Evolutionary conservation across 2,329 filamentous ascomycete genomes (phyloP).

Genomic region (Fusarium nurragi): DNA sequence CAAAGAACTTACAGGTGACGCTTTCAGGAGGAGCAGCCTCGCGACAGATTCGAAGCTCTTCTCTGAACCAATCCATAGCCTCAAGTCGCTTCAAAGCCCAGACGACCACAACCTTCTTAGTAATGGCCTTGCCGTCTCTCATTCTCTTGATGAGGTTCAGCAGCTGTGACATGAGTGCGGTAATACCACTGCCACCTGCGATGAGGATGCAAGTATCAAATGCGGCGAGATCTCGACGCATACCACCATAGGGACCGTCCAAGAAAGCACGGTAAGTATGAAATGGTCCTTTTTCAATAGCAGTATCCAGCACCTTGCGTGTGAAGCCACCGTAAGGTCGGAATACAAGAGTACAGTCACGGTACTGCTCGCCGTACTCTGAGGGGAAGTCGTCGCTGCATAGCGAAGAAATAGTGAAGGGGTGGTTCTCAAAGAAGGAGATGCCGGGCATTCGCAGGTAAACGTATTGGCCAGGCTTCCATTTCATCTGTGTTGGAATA

Average conservation of each 20-base stretch:
- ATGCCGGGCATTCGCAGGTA: slow-evolving; percentile 95
- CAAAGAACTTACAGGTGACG: slow-evolving; percentile 93
- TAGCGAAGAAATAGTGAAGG: slow-evolving; percentile 92
- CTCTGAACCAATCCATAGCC: slow-evolving; percentile 97
- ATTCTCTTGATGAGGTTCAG: slow-evolving; percentile 96
- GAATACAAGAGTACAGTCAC: slow-evolving; percentile 92
- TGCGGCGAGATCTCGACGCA: slow-evolving; percentile 87
- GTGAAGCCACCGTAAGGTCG: slow-evolving; percentile 93
- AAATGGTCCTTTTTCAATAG: slow-evolving; percentile 85
- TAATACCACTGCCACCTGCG: slow-evolving; percentile 93
- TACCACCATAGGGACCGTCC: slow-evolving; percentile 94
- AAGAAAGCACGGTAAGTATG: slow-evolving; percentile 93
- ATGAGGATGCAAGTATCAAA: slow-evolving; percentile 95
- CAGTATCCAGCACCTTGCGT: slow-evolving; percentile 81
- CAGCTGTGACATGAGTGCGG: slow-evolving; percentile 89
- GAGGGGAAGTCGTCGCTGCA: slow-evolving; percentile 95
- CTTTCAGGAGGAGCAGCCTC: slow-evolving; percentile 88
- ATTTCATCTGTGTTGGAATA: slow-evolving; percentile 90
- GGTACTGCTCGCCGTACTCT: slow-evolving; percentile 85
- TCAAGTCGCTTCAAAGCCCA: slow-evolving; percentile 93
- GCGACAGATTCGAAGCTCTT: slow-evolving; percentile 90
- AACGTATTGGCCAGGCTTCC: slow-evolving; percentile 93
- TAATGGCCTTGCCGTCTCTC: slow-evolving; percentile 93
- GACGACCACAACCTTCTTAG: slow-evolving; percentile 88
- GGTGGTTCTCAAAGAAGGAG: slow-evolving; percentile 90